These are phyloP conservation scores for Miamiensis avidus DNA, from an alignment of 169 alveolate genomes.

Conservation along the genomic window DNA sequence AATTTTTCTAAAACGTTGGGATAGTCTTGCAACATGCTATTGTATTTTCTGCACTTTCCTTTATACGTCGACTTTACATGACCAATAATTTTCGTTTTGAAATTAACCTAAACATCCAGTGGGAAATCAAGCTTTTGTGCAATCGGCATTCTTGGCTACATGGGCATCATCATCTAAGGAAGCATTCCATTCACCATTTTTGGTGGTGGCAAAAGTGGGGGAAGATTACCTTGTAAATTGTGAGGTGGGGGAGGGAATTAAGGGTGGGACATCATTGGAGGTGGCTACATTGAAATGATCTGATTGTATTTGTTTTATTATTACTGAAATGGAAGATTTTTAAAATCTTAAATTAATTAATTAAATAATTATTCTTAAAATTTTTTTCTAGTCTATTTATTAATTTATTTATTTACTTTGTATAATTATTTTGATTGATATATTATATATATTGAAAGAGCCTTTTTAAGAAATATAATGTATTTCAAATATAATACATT, in stretches of 20 bases:
- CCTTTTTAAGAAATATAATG: no score
- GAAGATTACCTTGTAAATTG: not conserved
- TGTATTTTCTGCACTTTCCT: conserved; percentile 38
- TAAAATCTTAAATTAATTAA: no score
- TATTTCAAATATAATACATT: no score
- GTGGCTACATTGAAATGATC: not conserved
- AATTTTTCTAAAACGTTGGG: conserved; percentile 25
- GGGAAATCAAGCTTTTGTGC: conserved; percentile 2
- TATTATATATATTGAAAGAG: no score
- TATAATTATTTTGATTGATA: no score
- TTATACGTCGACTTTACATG: conserved; percentile 13
- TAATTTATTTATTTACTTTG: no score
- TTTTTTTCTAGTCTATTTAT: no score
- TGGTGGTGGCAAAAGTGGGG: not conserved
- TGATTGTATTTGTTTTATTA: no score
- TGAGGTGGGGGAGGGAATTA: conserved; percentile 4
- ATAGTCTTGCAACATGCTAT: conserved; percentile 12
- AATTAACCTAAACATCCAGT: not conserved
- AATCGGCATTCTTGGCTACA: not conserved
- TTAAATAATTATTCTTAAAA: no score
- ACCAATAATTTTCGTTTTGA: conserved; percentile 17
- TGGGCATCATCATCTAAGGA: conserved; percentile 9
- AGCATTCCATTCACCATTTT: conserved; percentile 24
- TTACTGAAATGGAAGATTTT: no score
- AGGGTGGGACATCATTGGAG: conserved; percentile 10